phyloP scores from a whole-genome alignment of 345 rosid species.

The Acer yangbiense region DNA sequence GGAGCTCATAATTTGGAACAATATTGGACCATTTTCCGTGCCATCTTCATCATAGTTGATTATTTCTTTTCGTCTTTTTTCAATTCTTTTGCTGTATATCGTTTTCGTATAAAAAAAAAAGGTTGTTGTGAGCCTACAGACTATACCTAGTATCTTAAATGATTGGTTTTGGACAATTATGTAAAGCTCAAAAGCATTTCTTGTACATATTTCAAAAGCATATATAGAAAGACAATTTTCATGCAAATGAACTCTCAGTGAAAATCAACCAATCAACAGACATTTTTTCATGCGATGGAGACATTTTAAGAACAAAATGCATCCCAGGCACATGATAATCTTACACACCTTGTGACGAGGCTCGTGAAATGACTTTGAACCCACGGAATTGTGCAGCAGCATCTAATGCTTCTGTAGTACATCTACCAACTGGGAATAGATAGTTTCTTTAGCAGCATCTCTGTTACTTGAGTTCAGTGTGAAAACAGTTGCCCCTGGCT shows the following conservation, averaged over 20 bases:
- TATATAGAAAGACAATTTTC: not conserved
- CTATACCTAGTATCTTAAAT: not conserved
- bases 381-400: not conserved
- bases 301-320: not conserved
- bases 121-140: too few species aligned
- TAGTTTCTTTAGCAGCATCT: slow-evolving; percentile 48
- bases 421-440: slow-evolving; percentile 40
- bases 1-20: slow-evolving; percentile 25
- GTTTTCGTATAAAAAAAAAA: not conserved
- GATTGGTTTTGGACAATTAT: not conserved
- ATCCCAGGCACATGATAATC: not conserved
- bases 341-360: not conserved
- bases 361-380: not conserved
- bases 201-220: not conserved
- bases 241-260: not conserved
- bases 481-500: slow-evolving; percentile 56
- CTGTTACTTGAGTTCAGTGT: slow-evolving; percentile 49
- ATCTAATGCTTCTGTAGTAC: slow-evolving; percentile 32
- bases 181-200: not conserved
- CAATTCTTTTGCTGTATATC: not conserved
- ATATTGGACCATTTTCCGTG: not conserved
- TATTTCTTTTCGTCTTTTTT: not conserved
- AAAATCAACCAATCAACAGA: not conserved
- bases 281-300: not conserved
- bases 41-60: not conserved